These are phyloP conservation scores for Neohortaea acidophila DNA, from an alignment of 495 filamentous ascomycete species.

Conservation along the genomic window DNA sequence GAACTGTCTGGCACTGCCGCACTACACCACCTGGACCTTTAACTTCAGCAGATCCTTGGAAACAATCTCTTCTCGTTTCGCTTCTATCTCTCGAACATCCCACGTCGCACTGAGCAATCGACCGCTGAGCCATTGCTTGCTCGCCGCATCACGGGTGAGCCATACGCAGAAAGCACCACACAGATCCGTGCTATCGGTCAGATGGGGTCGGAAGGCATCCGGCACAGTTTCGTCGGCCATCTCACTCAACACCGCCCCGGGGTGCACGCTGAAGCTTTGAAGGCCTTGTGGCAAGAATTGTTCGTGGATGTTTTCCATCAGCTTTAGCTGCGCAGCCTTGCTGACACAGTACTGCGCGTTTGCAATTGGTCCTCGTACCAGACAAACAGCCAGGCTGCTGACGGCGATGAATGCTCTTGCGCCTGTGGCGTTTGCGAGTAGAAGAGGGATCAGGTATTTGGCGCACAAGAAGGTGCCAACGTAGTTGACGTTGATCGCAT, in stretches of 20 bases:
- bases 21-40: too few species aligned
- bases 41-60: constrained; percentile 19
- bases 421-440: constrained; percentile 11
- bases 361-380: constrained; percentile 20
- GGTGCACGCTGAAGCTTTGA: constrained; percentile 15
- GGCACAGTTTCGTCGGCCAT: constrained; percentile 17
- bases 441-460: constrained; percentile 18
- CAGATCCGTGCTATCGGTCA: constrained; percentile 17
- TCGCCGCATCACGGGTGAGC: constrained; percentile 7
- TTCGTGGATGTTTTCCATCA: constrained; percentile 18
- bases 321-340: constrained; percentile 18
- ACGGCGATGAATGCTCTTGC: constrained; percentile 27
- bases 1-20: too few species aligned
- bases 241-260: constrained; percentile 19
- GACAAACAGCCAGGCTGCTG: constrained; percentile 18
- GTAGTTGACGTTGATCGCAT: constrained; percentile 20
- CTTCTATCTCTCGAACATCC: constrained; percentile 21
- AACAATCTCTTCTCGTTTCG: constrained; percentile 21
- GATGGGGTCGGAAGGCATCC: constrained; percentile 17
- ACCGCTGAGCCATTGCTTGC: constrained; percentile 26
- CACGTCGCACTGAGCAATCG: constrained; percentile 30
- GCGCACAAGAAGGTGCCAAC: constrained; percentile 19
- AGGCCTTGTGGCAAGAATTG: constrained; percentile 16
- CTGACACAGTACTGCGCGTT: constrained; percentile 25
- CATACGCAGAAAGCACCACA: constrained; percentile 19